These are phyloP conservation scores for Beta corolliflora DNA, from an alignment of 179 eudicot species.

Conservation along the genomic window DNA sequence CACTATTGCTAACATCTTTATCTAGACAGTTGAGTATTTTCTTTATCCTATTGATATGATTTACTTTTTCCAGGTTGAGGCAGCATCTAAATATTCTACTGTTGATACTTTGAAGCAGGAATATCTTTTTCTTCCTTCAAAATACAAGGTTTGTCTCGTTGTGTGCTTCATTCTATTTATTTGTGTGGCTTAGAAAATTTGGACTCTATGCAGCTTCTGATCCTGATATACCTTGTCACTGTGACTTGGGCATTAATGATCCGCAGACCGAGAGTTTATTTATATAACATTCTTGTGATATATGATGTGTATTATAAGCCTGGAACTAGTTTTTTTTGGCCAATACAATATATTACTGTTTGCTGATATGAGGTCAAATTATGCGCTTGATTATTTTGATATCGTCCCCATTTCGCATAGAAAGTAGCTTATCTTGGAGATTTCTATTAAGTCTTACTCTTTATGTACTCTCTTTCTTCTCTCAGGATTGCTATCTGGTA, in stretches of 20 bases:
- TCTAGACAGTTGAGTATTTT: not conserved
- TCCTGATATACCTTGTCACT: not conserved
- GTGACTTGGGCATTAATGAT: not conserved
- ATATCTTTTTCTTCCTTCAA: slow-evolving; percentile 66
- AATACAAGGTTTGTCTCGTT: slow-evolving; percentile 58
- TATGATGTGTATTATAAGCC: not conserved
- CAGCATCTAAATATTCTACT: slow-evolving; percentile 78
- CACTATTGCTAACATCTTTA: not conserved
- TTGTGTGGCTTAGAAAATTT: not conserved
- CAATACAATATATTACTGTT: not conserved
- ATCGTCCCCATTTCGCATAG: not conserved
- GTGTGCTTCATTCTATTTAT: not conserved
- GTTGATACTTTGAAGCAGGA: slow-evolving; percentile 86
- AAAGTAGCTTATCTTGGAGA: too few relatives aligned
- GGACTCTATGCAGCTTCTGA: not conserved
- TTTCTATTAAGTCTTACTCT: not conserved
- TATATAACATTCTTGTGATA: not conserved
- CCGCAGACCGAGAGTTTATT: not conserved
- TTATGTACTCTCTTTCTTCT: too few relatives aligned
- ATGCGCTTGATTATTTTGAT: not conserved
- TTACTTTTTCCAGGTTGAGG: slow-evolving; percentile 58
- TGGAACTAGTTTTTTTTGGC: not conserved
- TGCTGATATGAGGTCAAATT: not conserved
- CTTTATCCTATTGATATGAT: not conserved
- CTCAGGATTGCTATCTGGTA: slow-evolving; percentile 80